Percentiles rank a stretch among this genome's conserved stretches.
phyloP scores from a whole-genome alignment of 495 filamentous ascomycete genomes.

The Viridothelium virens region DNA sequence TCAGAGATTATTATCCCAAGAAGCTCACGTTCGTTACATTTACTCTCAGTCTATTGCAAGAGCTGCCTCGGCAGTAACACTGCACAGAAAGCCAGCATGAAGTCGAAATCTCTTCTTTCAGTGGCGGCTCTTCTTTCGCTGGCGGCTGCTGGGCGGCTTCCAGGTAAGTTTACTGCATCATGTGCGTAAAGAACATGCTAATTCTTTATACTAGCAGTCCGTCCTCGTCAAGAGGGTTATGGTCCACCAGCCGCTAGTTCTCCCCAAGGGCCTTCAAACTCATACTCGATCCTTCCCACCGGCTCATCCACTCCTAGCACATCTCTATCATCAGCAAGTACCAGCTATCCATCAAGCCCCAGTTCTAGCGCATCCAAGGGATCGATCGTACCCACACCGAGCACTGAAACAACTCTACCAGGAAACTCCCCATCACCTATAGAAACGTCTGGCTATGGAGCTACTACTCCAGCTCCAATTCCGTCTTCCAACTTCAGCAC shows the following conservation, averaged over 20 bases:
- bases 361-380: too few relatives aligned
- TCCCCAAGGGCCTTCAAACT: background rate
- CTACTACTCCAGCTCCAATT: background rate
- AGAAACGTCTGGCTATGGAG: background rate
- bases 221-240: background rate
- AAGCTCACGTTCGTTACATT: slow-evolving; percentile 1
- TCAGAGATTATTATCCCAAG: background rate
- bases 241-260: background rate
- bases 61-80: background rate
- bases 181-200: background rate
- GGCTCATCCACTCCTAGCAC: background rate
- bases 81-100: background rate
- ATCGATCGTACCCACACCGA: too few relatives aligned
- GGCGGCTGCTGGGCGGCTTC: background rate
- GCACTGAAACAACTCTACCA: background rate
- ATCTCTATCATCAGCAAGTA: background rate
- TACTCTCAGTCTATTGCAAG: background rate
- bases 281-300: background rate
- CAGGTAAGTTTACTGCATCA: background rate
- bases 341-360: background rate
- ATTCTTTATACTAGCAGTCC: background rate
- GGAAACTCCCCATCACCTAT: background rate
- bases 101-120: background rate
- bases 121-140: background rate
- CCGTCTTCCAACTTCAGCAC: background rate